Percentiles rank a stretch among this genome's conserved stretches.
phyloP scores from a whole-genome alignment of 2,329 filamentous ascomycete species.

The Cercospora sp. region DNA sequence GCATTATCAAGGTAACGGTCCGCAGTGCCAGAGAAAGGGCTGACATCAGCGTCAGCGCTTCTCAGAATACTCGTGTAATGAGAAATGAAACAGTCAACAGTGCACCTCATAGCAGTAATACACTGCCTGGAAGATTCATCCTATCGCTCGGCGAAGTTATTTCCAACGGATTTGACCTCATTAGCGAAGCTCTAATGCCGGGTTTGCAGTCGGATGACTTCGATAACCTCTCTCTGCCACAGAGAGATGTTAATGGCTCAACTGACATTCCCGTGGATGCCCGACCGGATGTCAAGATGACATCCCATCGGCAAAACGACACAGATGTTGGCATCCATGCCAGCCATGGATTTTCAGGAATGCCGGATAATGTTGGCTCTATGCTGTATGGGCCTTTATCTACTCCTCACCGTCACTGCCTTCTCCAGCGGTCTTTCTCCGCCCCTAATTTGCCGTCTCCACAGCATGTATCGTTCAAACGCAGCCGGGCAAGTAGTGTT shows the following conservation, averaged over 20 bases:
- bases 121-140: background rate
- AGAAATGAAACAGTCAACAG: background rate
- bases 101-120: background rate
- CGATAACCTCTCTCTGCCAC: background rate
- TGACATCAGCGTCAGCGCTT: background rate
- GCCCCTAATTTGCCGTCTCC: background rate
- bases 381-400: background rate
- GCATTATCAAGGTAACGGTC: background rate
- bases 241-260: background rate
- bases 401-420: background rate
- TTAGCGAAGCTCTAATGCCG: constrained; percentile 16
- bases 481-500: background rate
- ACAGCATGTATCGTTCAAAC: background rate
- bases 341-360: background rate
- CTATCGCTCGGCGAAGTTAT: background rate
- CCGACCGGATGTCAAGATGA: background rate
- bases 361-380: background rate
- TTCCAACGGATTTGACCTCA: constrained; percentile 3
- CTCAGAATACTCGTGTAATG: background rate
- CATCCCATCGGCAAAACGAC: background rate
- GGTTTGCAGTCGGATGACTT: background rate
- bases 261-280: background rate
- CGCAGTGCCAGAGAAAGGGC: background rate
- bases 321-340: background rate
- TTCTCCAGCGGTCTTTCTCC: background rate